Conservation (phyloP, 2,329 filamentous ascomycete species). For the Phialemoniopsis sp. region DNA sequence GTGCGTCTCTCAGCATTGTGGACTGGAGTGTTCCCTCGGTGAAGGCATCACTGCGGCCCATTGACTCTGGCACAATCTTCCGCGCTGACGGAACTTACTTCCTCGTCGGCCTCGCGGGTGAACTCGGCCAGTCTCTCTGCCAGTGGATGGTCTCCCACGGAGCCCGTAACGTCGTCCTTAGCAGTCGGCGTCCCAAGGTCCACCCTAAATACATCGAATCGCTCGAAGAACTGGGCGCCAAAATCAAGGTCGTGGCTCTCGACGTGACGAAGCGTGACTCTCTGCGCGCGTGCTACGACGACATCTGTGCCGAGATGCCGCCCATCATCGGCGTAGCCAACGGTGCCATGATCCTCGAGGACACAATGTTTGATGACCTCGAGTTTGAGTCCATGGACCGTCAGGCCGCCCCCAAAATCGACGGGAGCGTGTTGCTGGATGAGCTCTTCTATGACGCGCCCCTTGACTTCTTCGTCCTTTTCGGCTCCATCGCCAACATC, state of each 20-base stretch:
- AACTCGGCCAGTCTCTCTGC: constrained; percentile 29
- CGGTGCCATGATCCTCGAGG: constrained; percentile 10
- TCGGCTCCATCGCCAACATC: constrained; percentile 20
- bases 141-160: constrained; percentile 33
- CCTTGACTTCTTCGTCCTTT: constrained; percentile 23
- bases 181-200: no score
- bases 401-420: constrained; percentile 18
- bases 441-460: constrained; percentile 11
- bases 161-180: constrained; percentile 16
- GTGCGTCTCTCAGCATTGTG: no score
- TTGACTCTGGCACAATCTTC: background rate
- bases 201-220: background rate
- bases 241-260: constrained; percentile 1
- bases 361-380: constrained; percentile 8
- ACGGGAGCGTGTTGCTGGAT: constrained; percentile 16
- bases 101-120: constrained; percentile 24
- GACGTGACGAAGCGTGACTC: background rate
- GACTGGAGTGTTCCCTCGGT: no score
- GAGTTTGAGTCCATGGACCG: constrained; percentile 1
- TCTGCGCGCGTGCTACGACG: background rate
- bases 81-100: constrained; percentile 22
- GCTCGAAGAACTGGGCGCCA: background rate
- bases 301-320: background rate
- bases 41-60: no score
- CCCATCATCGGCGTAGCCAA: constrained; percentile 6